These are phyloP conservation scores for Leccinum ponderosum DNA, from an alignment of 1,284 basidiomycete genomes.

Conservation along the genomic window DNA sequence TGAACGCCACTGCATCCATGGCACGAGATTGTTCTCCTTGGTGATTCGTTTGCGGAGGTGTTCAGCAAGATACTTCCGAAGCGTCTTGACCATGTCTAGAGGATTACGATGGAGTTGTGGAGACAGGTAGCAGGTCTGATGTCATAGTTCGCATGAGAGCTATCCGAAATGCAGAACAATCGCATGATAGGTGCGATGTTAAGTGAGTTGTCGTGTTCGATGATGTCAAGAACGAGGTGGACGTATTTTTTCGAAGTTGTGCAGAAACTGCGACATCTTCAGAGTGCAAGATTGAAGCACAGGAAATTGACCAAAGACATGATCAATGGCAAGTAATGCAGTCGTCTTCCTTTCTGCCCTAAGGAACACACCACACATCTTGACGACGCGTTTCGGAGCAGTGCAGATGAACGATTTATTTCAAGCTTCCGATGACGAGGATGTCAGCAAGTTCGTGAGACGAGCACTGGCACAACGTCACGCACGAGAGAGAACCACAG, in stretches of 20 bases:
- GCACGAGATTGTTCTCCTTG: constrained; percentile 37
- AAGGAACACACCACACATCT: constrained; percentile 18
- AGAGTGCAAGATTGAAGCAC: constrained; percentile 11
- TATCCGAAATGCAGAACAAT: constrained; percentile 41
- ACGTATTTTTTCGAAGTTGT: constrained; percentile 39
- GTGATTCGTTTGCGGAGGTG: constrained; percentile 35
- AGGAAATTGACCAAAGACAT: constrained; percentile 21
- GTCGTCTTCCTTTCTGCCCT: constrained; percentile 1
- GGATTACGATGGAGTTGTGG: constrained; percentile 2
- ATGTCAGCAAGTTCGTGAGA: too few relatives aligned
- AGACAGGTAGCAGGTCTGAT: constrained; percentile 31
- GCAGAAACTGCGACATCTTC: constrained; percentile 34
- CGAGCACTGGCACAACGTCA: too few relatives aligned
- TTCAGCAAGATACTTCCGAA: constrained; percentile 26
- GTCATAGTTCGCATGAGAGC: constrained; percentile 28
- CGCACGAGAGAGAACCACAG: too few relatives aligned
- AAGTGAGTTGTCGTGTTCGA: constrained; percentile 30
- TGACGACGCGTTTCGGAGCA: background rate
- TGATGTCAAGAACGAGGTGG: constrained; percentile 35
- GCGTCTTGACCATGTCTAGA: constrained; percentile 9
- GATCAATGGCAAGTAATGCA: constrained; percentile 29
- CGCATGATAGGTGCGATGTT: constrained; percentile 25
- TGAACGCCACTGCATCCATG: constrained; percentile 33
- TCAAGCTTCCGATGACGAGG: too few relatives aligned
- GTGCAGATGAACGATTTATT: too few relatives aligned